Evolutionary conservation across 2,329 filamentous ascomycete species (phyloP), one percentile per base, ranked within the genome.

Genomic region (Monilinia vaccinii-corymbosi): DNA sequence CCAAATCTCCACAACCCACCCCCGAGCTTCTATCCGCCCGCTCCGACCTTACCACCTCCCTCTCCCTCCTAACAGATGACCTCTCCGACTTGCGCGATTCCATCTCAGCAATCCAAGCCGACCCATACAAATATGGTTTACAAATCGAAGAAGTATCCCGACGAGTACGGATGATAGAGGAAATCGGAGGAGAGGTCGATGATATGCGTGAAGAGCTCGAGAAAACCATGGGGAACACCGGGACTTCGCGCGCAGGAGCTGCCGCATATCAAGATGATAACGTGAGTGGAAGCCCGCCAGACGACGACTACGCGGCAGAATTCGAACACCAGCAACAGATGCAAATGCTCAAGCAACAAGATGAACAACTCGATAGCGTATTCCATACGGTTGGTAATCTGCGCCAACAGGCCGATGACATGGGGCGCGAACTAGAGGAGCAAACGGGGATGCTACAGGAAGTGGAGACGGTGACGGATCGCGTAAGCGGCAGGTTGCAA

Each of bases 391-490:
- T 99, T 28, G 93, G 92, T 2, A 97, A 91, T 71, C 75, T 99
- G 71, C 80, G 93, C 60, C 81, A 88, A 71, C 94, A 97, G 79
- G 95, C 94, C 1, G 87, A 95, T 74, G 89, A 91, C 68, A 99
- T 99, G 93, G 93, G 94, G 1, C 80, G 93, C 60, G 94, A 99
- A 77, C 79, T 99, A 49, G 95, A 97, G 75, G 94, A 99, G 76
- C 94, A 99, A 79, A 82, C 81, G 25, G 89, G 91, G 73, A 87
- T 97, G 82, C 79, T 99, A 60, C 86, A 94, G 64, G 86, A 89
- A 56, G 88, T 95, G 45, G 93, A 97, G 74, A 82, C 80, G 34
- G 79, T 96, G 60, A 91, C 90, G 4, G 92, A 97, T 73, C 81
- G 93, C 38, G 91, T 99, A 1, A 89, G 90, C 16, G 89, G 90